Evolutionary conservation across 805 yeast species (phyloP).

Genomic region (Pachysolen tannophilus): DNA sequence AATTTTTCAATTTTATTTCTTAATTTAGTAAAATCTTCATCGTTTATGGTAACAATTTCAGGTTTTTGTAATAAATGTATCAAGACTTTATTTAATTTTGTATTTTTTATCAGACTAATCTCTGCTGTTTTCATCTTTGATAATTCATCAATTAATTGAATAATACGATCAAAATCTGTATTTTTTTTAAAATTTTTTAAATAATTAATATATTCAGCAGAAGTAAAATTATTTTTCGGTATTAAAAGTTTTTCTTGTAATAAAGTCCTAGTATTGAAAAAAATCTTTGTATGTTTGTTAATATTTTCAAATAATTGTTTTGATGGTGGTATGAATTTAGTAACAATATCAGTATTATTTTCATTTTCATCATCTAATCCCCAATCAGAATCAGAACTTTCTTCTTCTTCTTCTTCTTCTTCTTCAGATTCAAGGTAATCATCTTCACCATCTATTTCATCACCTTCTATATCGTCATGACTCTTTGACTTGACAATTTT

Average conservation of each 20-base stretch:
- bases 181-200: background rate
- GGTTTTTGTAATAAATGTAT: background rate
- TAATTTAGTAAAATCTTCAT: background rate
- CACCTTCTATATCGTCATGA: constrained; percentile 3
- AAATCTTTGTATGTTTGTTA: too few species aligned
- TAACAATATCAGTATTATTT: too few species aligned
- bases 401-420: constrained; percentile 12
- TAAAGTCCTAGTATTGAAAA: background rate
- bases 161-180: too few species aligned
- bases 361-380: constrained; percentile 4
- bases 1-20: background rate
- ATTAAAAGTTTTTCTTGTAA: background rate
- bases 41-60: background rate
- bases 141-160: too few species aligned
- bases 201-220: background rate
- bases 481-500: background rate
- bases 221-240: background rate
- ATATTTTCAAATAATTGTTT: too few species aligned
- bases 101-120: background rate
- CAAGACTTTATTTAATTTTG: background rate
- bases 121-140: background rate
- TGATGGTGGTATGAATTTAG: too few species aligned
- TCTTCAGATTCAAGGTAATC: constrained; percentile 12
- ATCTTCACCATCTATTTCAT: constrained; percentile 7
- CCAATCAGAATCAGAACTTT: constrained; percentile 6